phyloP scores from a whole-genome alignment of 495 filamentous ascomycete species.

The Daldinia caldariorum region DNA sequence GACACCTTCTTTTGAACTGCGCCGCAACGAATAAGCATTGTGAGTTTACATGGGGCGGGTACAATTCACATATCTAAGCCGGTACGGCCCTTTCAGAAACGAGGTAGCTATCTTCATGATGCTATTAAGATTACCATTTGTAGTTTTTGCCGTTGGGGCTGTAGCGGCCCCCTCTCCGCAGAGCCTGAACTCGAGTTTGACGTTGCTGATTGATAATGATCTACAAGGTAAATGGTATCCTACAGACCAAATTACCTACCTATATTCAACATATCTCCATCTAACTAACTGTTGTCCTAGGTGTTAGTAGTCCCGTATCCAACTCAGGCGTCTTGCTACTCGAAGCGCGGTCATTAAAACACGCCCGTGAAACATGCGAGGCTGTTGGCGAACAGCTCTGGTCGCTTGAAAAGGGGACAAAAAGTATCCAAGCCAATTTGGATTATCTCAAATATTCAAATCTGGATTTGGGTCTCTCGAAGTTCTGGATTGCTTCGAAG shows the following conservation, averaged over 20 bases:
- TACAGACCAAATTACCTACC: too few species aligned
- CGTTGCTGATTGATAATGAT: constrained; percentile 54
- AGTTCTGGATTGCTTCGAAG: background rate
- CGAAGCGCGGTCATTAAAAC: constrained; percentile 37
- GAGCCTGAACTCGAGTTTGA: constrained; percentile 51
- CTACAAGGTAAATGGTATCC: constrained; percentile 50
- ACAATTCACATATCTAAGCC: background rate
- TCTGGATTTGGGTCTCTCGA: constrained; percentile 4
- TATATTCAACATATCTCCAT: background rate
- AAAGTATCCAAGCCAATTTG: constrained; percentile 52
- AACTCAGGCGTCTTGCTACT: constrained; percentile 56
- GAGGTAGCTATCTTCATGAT: constrained; percentile 3
- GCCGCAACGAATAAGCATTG: background rate
- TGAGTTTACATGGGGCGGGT: background rate
- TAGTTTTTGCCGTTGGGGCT: constrained; percentile 4
- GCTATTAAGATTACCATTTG: constrained; percentile 1
- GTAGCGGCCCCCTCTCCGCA: constrained; percentile 48
- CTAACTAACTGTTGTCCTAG: constrained; percentile 39
- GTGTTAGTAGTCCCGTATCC: constrained; percentile 49
- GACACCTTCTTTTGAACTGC: background rate
- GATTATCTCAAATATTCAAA: constrained; percentile 53
- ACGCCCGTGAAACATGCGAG: constrained; percentile 48
- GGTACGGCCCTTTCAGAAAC: background rate
- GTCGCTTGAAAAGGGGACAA: constrained; percentile 47
- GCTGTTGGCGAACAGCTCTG: constrained; percentile 58